Evolutionary conservation across 106 monocot species (phyloP).

Genomic region (Dioscorea alata): DNA sequence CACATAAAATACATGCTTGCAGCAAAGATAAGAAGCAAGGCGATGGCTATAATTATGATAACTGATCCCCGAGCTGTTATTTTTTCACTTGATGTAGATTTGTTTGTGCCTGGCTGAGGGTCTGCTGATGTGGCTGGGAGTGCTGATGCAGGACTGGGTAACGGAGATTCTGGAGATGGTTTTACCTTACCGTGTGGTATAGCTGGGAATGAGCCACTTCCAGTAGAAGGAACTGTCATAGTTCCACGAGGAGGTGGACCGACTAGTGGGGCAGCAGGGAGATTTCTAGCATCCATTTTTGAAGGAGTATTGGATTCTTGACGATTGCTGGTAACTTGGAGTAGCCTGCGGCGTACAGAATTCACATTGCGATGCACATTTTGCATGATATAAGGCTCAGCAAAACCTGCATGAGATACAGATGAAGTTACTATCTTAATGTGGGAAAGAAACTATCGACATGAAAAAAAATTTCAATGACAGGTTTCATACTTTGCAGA

Average conservation of each 20-base stretch:
- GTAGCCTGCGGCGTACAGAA: conserved; percentile 40
- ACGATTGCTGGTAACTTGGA: conserved; percentile 26
- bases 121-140: conserved; percentile 3
- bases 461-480: not conserved
- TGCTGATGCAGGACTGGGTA: not conserved
- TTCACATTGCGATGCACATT: conserved; percentile 16
- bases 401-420: conserved; percentile 17
- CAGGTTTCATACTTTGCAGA: conserved; percentile 14
- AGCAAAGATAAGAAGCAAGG: conserved; percentile 22
- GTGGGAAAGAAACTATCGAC: not conserved
- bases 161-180: not conserved
- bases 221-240: conserved; percentile 44
- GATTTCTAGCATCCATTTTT: conserved; percentile 15
- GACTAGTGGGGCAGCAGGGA: conserved; percentile 45
- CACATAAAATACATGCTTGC: conserved; percentile 20
- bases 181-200: conserved; percentile 4
- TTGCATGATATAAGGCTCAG: conserved; percentile 16
- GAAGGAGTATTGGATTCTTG: no score
- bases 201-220: conserved; percentile 82
- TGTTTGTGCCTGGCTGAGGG: not conserved
- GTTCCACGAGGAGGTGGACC: conserved; percentile 4
- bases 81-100: conserved; percentile 6
- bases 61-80: conserved; percentile 24
- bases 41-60: conserved; percentile 20
- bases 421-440: not conserved